phyloP scores from a whole-genome alignment of 139 green algal species.

The Coccomyxa sp. region DNA sequence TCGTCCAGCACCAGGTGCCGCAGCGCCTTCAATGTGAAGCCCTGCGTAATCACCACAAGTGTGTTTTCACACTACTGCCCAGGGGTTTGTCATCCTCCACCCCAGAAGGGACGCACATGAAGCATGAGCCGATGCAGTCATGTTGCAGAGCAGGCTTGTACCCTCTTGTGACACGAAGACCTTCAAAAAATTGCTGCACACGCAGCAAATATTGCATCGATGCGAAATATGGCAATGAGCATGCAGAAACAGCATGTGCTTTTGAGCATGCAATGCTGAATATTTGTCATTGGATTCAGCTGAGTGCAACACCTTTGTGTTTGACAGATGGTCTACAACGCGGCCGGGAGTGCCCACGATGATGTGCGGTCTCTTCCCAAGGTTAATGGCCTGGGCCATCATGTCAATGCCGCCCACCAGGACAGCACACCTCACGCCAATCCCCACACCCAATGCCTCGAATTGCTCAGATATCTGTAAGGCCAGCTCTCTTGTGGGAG shows the following conservation, averaged over 20 bases:
- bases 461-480: slow-evolving; percentile 99
- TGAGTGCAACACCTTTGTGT: slow-evolving; percentile 82
- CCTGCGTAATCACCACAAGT: slow-evolving; percentile 42
- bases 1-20: slow-evolving; percentile 95
- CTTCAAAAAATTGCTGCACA: no score
- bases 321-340: slow-evolving; percentile 97
- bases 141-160: background rate
- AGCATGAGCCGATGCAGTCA: background rate
- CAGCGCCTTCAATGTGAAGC: slow-evolving; percentile 82
- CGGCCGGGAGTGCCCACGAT: slow-evolving; percentile 93
- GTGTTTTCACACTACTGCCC: background rate
- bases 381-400: slow-evolving; percentile 90
- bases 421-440: slow-evolving; percentile 81
- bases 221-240: no score
- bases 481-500: slow-evolving; percentile 93
- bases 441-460: slow-evolving; percentile 86
- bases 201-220: no score
- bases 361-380: slow-evolving; percentile 91
- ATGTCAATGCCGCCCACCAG: slow-evolving; percentile 99
- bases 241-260: no score
- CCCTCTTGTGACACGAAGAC: background rate
- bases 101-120: background rate
- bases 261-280: no score
- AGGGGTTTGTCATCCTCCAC: background rate
- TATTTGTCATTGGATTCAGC: no score